Percentiles rank a stretch among this genome's conserved stretches.
These are phyloP conservation scores for Murraya koenigii DNA, from an alignment of 345 rosid genomes.

Conservation along the genomic window DNA sequence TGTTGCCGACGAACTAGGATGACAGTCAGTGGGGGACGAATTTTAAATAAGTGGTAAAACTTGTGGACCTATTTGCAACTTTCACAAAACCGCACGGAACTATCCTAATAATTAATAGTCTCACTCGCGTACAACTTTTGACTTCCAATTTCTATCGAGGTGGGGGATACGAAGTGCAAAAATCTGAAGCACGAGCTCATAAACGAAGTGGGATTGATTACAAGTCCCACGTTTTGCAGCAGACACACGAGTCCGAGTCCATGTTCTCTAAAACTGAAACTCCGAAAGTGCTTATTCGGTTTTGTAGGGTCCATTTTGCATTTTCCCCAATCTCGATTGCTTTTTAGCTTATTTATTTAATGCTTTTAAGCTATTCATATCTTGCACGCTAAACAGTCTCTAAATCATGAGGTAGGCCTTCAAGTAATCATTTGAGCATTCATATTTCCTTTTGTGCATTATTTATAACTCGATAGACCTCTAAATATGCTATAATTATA, in stretches of 20 bases:
- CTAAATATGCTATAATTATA: neutral
- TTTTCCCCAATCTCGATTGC: neutral
- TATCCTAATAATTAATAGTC: neutral
- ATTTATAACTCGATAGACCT: too few relatives aligned
- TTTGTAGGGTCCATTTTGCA: neutral
- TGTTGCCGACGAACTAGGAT: neutral
- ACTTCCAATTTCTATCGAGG: neutral
- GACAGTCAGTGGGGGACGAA: neutral
- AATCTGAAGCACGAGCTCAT: too few relatives aligned
- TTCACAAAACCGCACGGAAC: neutral
- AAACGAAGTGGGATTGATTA: neutral
- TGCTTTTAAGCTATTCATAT: neutral
- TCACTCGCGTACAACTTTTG: neutral
- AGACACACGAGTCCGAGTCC: neutral
- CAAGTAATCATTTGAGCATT: neutral
- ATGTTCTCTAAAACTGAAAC: neutral
- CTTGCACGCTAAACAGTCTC: constrained; percentile 13
- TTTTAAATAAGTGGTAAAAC: neutral
- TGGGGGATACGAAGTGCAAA: too few relatives aligned
- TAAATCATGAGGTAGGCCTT: neutral
- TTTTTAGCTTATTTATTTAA: neutral
- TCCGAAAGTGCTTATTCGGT: neutral
- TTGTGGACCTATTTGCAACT: neutral
- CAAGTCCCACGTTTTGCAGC: neutral
- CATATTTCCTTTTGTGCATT: neutral